Base-by-base conservation (phyloP, 495 filamentous ascomycete species). In the Talaromyces proteolyticus region DNA sequence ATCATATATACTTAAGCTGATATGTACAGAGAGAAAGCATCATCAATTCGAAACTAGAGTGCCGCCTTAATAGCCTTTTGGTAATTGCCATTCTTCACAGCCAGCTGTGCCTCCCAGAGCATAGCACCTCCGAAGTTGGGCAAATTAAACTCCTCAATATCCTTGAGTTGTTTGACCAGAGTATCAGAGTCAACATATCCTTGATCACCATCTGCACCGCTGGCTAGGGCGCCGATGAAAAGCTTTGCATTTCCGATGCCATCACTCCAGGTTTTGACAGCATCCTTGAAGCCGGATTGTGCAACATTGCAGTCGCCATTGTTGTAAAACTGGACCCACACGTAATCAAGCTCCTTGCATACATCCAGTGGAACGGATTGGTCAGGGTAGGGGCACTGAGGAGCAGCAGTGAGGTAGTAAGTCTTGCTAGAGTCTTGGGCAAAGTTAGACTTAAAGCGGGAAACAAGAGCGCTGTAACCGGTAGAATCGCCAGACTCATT, bases 91-190 rank as follows among this genome's bases (percentile, higher is more conserved):
- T 85, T 82, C 6, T 68, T 62, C 4, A 73, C 63, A 2, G 74
- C 69, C 6, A 67, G 64, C 0, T 80, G 81, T 7, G 85, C 85
- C 29, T 89, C 86, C 81, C 83, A 89, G 7, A 90, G 56, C 77
- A 86, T 84, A 14, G 88, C 70, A 60, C 86, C 86, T 42, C 84
- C 86, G 53, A 89, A 89, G 6, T 67, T 69, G 3, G 68, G 43
- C 3, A 73, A 63, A 49, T 75, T 73, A 16, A 65, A n/a, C 53
- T 62, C 52, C 75, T 70, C 57, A 76, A 82, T 29, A 67, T 65
- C 1, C 63, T 52, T 20, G 41, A 89, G 49, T 12, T 59, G 55
- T 24, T 66, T 57, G 17, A 70, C 78, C 50, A 86, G 72, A 0
- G 58, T 58, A 0, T 75, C 70, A 0, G 66, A 64, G 7, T 84